Base-by-base conservation (phyloP, 2,329 filamentous ascomycete species). In the Neofusicoccum ribis region DNA sequence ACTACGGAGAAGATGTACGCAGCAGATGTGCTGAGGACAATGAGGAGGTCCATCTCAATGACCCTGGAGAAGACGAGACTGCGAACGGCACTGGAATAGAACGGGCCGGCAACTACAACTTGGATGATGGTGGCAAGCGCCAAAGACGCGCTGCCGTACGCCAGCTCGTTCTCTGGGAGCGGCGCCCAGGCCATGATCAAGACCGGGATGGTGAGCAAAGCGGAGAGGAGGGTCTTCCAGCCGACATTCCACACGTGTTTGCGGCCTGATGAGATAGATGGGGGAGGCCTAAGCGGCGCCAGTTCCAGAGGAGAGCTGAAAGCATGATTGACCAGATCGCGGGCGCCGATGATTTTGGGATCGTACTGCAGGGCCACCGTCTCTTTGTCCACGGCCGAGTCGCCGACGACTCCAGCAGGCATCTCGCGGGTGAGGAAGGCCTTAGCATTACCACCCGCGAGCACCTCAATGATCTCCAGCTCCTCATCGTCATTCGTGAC, bases 121-220 rank as follows among this genome's bases (percentile, higher is more conserved):
- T 93, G 90, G 9, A 93, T 85, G 23, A 89, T 69, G 0, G 89
- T 90, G 0, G 89, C 90, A 15, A 93, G 74, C 0, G 79, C 84
- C 1, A 92, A 73, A 0, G 87, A 91, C 0, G 82, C 78, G 0
- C 83, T 82, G 1, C 77, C 78, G 70, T 89, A 89, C 0, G 77
- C 75, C 3, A 86, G 64, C 1, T 64, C 51, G 17, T 71, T 46
- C 72, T 76, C 27, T 15, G 83, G 72, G 0, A 82, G 80, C 11
- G 86, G 84, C 3, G 87, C 86, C 89, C 89, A 93, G 3, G 89
- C 84, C 68, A 93, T 73, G 3, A 92, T 82, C 1, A 92, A 76
- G 1, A 82, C 78, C 0, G 80, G 79, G 7, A 80, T 72, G 0
- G 80, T 82, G 9, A 81, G 67, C 27, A 70, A 23, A 3, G 74